A percentile compares a stretch with the other conserved stretches of the same genome.
Evolutionary conservation across 2,329 filamentous ascomycete species (phyloP).

Genomic region (Epichloe uncinata): DNA sequence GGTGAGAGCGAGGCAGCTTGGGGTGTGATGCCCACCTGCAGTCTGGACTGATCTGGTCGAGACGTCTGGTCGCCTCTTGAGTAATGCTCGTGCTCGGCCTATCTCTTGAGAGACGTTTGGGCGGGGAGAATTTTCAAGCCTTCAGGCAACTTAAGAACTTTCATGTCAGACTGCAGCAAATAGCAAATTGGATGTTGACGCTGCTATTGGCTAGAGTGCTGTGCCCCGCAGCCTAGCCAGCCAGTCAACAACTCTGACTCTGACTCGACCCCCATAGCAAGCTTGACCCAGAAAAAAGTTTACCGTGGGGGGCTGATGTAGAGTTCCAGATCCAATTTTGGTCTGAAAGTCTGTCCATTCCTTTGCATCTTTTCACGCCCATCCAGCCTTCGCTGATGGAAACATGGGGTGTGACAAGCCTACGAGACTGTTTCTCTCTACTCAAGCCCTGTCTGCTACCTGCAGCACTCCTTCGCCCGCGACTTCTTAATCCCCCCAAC

Average conservation of each 20-base stretch:
- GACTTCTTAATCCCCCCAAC: neutral
- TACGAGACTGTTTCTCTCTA: neutral
- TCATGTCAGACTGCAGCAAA: too few species aligned
- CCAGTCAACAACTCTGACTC: too few species aligned
- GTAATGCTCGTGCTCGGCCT: neutral
- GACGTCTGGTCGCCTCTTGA: too few species aligned
- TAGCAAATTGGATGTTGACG: too few species aligned
- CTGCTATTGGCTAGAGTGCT: neutral
- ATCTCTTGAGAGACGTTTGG: too few species aligned
- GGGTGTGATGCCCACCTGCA: too few species aligned
- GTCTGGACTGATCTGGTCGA: too few species aligned
- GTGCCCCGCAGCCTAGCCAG: neutral
- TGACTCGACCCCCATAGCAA: too few species aligned
- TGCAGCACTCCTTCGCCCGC: neutral
- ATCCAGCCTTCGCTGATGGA: conserved; percentile 3
- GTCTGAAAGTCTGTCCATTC: neutral
- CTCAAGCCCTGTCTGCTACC: neutral
- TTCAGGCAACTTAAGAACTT: too few species aligned
- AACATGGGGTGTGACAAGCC: conserved; percentile 2
- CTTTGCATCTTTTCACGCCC: neutral
- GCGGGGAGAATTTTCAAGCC: too few species aligned
- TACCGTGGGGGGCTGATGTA: neutral
- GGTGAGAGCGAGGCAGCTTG: too few species aligned
- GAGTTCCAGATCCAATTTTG: neutral
- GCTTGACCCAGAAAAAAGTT: neutral